Conservation (phyloP, 139 green algal genomes). For the Coccomyxa sp. region DNA sequence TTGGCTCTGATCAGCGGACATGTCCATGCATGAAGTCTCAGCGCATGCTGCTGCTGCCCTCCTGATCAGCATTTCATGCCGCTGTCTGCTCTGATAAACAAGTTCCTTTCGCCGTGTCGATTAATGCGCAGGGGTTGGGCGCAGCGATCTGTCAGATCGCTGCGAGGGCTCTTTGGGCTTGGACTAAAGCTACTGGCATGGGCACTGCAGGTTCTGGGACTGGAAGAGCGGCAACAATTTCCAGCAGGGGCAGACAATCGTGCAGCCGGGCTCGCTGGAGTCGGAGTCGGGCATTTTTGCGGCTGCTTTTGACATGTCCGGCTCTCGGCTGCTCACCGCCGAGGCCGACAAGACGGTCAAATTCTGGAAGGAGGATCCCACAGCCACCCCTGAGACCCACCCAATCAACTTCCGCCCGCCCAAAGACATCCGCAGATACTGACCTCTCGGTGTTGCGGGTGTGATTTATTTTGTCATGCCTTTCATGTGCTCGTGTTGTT, state of each 20-base stretch:
- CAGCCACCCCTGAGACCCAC: conserved; percentile 81
- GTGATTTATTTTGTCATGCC: no score
- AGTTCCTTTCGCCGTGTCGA: no score
- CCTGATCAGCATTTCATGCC: no score
- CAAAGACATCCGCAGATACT: conserved; percentile 55
- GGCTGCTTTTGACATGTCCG: conserved; percentile 69
- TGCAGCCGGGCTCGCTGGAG: conserved; percentile 93
- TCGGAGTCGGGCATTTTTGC: conserved; percentile 79
- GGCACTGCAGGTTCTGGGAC: conserved; percentile 81
- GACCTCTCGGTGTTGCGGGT: background rate
- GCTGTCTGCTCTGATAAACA: no score
- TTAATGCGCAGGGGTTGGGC: no score
- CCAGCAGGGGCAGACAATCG: conserved; percentile 77
- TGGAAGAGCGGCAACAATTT: conserved; percentile 93
- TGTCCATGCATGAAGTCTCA: no score
- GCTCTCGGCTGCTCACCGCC: conserved; percentile 78
- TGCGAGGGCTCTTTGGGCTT: background rate
- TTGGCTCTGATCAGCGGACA: no score
- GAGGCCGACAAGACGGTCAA: conserved; percentile 99
- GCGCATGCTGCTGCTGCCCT: no score
- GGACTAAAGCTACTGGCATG: background rate
- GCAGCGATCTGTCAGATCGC: background rate
- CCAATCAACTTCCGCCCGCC: conserved; percentile 81
- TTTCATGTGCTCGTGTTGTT: no score
- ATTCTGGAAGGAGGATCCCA: conserved; percentile 92